A percentile compares a stretch with the other conserved stretches of the same genome.
These are phyloP conservation scores for Fonsecaea multimorphosa DNA, from an alignment of 2,329 filamentous ascomycete species.

Conservation along the genomic window DNA sequence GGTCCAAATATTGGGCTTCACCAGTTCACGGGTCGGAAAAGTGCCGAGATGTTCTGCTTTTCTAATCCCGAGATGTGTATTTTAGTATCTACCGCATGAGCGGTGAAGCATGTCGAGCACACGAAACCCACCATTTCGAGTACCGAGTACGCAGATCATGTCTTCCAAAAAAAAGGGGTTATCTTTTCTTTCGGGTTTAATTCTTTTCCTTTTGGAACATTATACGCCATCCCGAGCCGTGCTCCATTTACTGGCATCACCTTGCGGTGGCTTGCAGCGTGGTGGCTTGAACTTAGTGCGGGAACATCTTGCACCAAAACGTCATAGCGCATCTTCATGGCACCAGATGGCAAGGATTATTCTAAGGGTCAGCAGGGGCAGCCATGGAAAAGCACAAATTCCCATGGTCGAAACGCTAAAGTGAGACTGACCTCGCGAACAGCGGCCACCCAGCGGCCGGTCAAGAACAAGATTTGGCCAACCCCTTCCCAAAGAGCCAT, in stretches of 20 bases:
- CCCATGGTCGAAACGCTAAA: constrained; percentile 11
- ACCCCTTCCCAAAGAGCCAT: background rate
- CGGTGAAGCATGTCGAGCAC: background rate
- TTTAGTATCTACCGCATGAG: background rate
- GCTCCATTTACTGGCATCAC: background rate
- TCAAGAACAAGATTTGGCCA: background rate
- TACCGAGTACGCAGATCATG: background rate
- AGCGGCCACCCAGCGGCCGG: background rate
- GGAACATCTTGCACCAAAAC: background rate
- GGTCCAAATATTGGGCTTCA: background rate
- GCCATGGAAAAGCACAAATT: constrained; percentile 14
- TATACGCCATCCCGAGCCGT: background rate
- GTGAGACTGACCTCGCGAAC: background rate
- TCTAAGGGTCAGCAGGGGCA: constrained; percentile 5
- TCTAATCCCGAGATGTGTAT: background rate
- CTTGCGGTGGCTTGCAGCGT: background rate
- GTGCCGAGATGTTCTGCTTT: background rate
- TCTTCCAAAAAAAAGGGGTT: background rate
- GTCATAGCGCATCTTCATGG: constrained; percentile 15
- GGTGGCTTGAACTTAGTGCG: background rate
- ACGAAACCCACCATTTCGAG: background rate
- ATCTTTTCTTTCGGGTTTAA: background rate
- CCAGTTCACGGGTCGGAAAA: background rate
- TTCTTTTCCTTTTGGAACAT: background rate
- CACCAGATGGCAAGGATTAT: background rate